Evolutionary conservation across 2,329 filamentous ascomycete species (phyloP).

Genomic region (Mariannaea sp.): DNA sequence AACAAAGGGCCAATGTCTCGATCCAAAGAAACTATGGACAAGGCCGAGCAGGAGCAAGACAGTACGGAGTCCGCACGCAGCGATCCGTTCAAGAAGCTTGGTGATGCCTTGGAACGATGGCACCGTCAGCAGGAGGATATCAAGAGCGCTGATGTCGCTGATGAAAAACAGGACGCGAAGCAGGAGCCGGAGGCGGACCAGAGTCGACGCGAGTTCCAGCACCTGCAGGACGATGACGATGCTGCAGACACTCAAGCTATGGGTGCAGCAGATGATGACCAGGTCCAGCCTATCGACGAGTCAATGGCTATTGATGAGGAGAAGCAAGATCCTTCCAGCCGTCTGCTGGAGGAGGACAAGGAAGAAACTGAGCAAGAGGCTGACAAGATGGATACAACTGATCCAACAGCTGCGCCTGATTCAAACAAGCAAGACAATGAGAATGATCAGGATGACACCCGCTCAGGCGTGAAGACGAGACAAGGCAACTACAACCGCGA

Average conservation of each 20-base stretch:
- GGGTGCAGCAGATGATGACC: constrained; percentile 85
- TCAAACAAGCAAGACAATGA: constrained; percentile 49
- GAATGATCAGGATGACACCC: constrained; percentile 58
- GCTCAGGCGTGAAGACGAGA: constrained; percentile 63
- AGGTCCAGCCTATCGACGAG: constrained; percentile 83
- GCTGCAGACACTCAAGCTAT: constrained; percentile 89
- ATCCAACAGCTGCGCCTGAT: constrained; percentile 45
- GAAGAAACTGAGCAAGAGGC: constrained; percentile 50
- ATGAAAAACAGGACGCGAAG: constrained; percentile 46
- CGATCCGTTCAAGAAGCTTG: constrained; percentile 91
- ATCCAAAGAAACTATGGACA: constrained; percentile 54
- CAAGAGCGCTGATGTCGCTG: constrained; percentile 56
- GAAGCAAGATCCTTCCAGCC: constrained; percentile 55
- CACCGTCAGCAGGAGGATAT: constrained; percentile 89
- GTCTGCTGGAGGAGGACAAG: constrained; percentile 60
- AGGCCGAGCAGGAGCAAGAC: constrained; percentile 51
- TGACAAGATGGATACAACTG: constrained; percentile 52
- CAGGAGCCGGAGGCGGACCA: constrained; percentile 60
- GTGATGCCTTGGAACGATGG: constrained; percentile 91
- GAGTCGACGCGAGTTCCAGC: constrained; percentile 85
- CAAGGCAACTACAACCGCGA: constrained; percentile 63
- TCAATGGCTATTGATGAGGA: constrained; percentile 83
- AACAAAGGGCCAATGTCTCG: constrained; percentile 62
- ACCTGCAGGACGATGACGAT: constrained; percentile 82
- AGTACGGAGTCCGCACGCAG: constrained; percentile 51